Percentiles rank a stretch among this genome's conserved stretches.
These are phyloP conservation scores for Linnemannia zychae DNA, from an alignment of 192 early-diverging fungal species.

Conservation along the genomic window DNA sequence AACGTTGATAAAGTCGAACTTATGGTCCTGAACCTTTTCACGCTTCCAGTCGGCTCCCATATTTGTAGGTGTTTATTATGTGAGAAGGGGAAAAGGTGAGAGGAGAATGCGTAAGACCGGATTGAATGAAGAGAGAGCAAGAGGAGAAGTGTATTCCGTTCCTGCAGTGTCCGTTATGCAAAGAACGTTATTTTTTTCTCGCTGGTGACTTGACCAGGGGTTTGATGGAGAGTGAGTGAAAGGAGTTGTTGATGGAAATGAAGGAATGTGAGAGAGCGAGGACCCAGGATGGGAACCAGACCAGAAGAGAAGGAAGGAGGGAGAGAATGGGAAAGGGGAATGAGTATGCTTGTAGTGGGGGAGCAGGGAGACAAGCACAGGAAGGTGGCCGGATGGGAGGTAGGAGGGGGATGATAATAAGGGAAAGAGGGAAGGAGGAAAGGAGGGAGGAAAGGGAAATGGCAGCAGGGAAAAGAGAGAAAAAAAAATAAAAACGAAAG, in stretches of 20 bases:
- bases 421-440: background rate
- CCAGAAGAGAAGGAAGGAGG: background rate
- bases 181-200: background rate
- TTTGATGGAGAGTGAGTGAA: background rate
- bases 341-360: background rate
- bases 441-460: background rate
- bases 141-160: background rate
- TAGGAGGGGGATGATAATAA: no score
- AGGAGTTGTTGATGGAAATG: background rate
- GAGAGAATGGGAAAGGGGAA: background rate
- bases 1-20: conserved; percentile 89
- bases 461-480: background rate
- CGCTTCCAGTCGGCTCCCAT: conserved; percentile 79
- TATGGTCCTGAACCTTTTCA: conserved; percentile 83
- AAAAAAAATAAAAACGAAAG: background rate
- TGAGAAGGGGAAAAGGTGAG: background rate
- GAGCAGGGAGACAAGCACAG: background rate
- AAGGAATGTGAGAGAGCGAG: background rate
- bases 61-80: background rate
- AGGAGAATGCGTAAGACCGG: background rate
- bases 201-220: background rate
- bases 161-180: background rate
- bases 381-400: background rate
- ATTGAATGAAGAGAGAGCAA: background rate
- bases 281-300: background rate